Conservation (phyloP, 2,329 filamentous ascomycete species). For the Mollisia scopiformis region DNA sequence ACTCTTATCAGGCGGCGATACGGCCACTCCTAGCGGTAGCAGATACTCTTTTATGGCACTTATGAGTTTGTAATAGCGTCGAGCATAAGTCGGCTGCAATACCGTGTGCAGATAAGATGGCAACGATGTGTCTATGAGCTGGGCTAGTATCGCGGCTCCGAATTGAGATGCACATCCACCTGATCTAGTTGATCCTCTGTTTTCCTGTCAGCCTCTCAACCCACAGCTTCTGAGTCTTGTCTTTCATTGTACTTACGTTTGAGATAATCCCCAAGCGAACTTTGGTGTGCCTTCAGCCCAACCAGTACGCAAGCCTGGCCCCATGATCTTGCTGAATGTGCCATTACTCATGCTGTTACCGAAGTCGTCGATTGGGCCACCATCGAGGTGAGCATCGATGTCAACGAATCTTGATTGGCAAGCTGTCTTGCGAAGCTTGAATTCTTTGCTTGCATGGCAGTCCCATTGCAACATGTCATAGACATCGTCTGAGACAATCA, state of each 20-base stretch:
- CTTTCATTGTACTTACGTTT: constrained; percentile 26
- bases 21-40: constrained; percentile 60
- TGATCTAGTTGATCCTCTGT: too few species aligned
- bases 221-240: too few species aligned
- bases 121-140: background rate
- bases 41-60: constrained; percentile 62
- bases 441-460: constrained; percentile 28
- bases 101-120: constrained; percentile 44
- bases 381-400: constrained; percentile 71
- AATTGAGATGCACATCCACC: too few species aligned
- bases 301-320: constrained; percentile 81
- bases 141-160: too few species aligned
- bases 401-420: constrained; percentile 76
- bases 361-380: constrained; percentile 62
- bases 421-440: constrained; percentile 18
- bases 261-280: constrained; percentile 55
- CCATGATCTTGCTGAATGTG: constrained; percentile 86
- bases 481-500: constrained; percentile 89
- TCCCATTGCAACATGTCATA: constrained; percentile 93
- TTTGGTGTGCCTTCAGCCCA: constrained; percentile 78
- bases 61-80: constrained; percentile 55
- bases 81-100: constrained; percentile 49
- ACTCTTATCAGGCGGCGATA: constrained; percentile 44
- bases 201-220: too few species aligned
- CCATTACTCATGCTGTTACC: constrained; percentile 86